These are phyloP conservation scores for Fusarium hainanense DNA, from an alignment of 2,329 filamentous ascomycete species.

Conservation along the genomic window DNA sequence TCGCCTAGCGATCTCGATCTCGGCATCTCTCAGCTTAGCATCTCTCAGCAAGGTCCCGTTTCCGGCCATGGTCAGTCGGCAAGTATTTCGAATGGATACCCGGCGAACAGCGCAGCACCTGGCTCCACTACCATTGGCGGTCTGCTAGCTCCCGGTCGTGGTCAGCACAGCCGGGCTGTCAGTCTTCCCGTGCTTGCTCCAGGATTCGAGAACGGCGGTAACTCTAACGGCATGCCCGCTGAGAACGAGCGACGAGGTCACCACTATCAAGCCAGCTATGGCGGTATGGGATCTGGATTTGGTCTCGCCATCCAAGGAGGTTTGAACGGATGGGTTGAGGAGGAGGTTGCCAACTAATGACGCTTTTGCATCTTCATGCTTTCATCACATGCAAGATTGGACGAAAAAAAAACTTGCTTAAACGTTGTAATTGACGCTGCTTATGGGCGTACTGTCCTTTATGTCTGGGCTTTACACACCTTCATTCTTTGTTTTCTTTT, in stretches of 20 bases:
- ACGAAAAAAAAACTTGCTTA: constrained; percentile 53
- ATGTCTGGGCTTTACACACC: constrained; percentile 41
- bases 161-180: constrained; percentile 82
- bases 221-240: constrained; percentile 59
- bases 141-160: constrained; percentile 76
- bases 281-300: constrained; percentile 69
- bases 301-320: constrained; percentile 72
- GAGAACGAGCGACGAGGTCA: constrained; percentile 71
- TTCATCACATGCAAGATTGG: constrained; percentile 39
- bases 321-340: constrained; percentile 75
- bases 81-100: constrained; percentile 73
- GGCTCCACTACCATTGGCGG: constrained; percentile 79
- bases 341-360: constrained; percentile 69
- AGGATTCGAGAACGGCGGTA: constrained; percentile 70
- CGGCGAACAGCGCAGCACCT: constrained; percentile 62
- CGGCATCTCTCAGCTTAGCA: constrained; percentile 69
- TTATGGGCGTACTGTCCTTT: constrained; percentile 45
- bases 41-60: constrained; percentile 70
- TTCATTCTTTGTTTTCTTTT: constrained; percentile 47
- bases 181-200: constrained; percentile 81
- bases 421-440: constrained; percentile 57
- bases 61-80: constrained; percentile 73
- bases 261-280: constrained; percentile 73
- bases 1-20: constrained; percentile 67
- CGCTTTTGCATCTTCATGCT: constrained; percentile 42